These are phyloP conservation scores for Debaryomycetaceae sp. DNA, from an alignment of 1,139 yeast genomes.

Conservation along the genomic window DNA sequence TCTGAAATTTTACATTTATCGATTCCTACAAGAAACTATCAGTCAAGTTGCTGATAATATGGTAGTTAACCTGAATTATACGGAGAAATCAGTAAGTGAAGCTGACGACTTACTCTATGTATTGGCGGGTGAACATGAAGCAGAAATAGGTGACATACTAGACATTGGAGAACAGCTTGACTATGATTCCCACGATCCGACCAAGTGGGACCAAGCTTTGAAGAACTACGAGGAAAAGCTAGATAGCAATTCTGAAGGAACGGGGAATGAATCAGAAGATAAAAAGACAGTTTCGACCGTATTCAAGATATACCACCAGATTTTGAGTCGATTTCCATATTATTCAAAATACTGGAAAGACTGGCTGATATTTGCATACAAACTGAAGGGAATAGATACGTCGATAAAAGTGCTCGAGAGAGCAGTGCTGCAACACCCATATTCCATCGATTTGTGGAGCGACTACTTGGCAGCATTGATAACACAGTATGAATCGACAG, in stretches of 20 bases:
- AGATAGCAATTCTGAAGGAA: conserved; percentile 10
- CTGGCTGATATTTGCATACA: conserved; percentile 51
- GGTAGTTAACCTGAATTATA: not conserved
- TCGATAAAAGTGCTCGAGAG: conserved; percentile 46
- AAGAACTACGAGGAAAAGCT: conserved; percentile 18
- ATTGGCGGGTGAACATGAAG: not conserved
- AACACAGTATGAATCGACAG: conserved; percentile 24
- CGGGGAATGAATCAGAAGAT: conserved; percentile 5
- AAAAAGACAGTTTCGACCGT: not conserved
- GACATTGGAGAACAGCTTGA: not conserved
- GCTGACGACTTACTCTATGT: not conserved
- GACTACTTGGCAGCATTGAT: conserved; percentile 56
- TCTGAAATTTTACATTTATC: not conserved
- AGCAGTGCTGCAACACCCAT: conserved; percentile 50
- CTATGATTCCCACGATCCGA: conserved; percentile 22
- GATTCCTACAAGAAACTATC: not conserved
- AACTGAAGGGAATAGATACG: conserved; percentile 49
- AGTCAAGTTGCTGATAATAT: not conserved
- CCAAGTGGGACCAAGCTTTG: conserved; percentile 31
- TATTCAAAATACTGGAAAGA: conserved; percentile 60
- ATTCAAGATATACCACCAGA: conserved; percentile 17
- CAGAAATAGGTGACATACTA: not conserved
- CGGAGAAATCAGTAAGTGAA: not conserved
- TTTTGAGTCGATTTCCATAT: conserved; percentile 53
- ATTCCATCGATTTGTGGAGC: conserved; percentile 62